Base-by-base conservation (phyloP, 2,329 filamentous ascomycete genomes). In the Parastagonospora nodorum region DNA sequence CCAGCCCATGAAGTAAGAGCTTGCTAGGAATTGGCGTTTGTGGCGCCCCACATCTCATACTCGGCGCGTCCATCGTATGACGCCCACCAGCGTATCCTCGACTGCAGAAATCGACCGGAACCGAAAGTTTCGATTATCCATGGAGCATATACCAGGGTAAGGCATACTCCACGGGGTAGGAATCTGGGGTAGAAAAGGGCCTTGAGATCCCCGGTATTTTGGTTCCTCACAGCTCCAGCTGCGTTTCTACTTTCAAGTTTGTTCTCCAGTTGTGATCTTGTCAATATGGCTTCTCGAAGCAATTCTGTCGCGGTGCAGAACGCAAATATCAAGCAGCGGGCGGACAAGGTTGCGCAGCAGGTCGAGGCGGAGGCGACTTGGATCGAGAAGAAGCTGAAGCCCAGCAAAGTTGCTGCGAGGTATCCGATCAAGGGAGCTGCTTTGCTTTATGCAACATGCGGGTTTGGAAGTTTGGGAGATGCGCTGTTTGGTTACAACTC, bases 131-230 rank as follows among this genome's bases (percentile, higher is more conserved):
- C 37, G 12, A 51, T 48, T 12, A 19, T 39, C 11, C 19, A 29
- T 48, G 49, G 9, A 48, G 48, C 45, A 56, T 82, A 19, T 35
- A 51, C 45, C 52, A 45, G 39, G 46, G 51, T 37, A 47, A 76
- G 10, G 19, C 30, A 41, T 85, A 83, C 70, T 85, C 82, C 67
- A 85, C 83, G 9, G 82, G 88, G 76, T 86, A 89, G 81, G 90
- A 90, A 80, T 90, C 88, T 58, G 91, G 84, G 74, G 83, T 83
- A 83, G 70, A 87, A 79, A 68, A 87, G 79, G 55, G 76, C 82
- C 82, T 15, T 48, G n/a, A 29, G 29, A 11, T 50, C 50, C 49
- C 55, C 55, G 19, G 19, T 44, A 37, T 28, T 46, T 52, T 50
- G 36, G 30, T 38, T 29, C 45, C 50, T 45, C 42, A 48, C 32